Base-by-base conservation (phyloP, 1,284 basidiomycete species). In the Moesziomyces sp. region DNA sequence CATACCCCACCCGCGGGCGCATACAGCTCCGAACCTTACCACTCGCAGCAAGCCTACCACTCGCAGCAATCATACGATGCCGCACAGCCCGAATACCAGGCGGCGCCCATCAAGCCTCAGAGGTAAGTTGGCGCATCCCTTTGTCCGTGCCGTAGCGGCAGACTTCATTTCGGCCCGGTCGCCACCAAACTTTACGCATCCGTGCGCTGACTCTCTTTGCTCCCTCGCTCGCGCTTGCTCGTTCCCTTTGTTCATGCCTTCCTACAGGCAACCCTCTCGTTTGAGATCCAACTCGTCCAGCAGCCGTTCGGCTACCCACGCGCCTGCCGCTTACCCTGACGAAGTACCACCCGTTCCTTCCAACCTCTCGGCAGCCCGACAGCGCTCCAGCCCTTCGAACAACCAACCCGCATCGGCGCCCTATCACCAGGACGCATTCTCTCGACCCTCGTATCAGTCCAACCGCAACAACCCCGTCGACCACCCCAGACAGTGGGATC, bases 401-500 rank as follows among this genome's bases (percentile, higher is more conserved):
- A 49, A 26, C 19, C 49, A 38, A 2, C 7, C 42, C 9, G 11
- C 57, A 21, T 42, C 46, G 35, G 47, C 62, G 30, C 54, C 56
- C 21, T 43, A 60, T 19, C 21, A 43, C 38, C 62, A 65, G 28
- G 64, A 60, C 47, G 44, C 14, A 30, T 56, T 55, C 45, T 46
- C 58, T 16, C 51, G 44, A 18, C 54, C 58, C n/a, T 52, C 58
- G 24, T 58, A 61, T 13, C 28, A 48, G 10, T 56, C 61, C 33
- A 52, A 30, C 18, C 16, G 23, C n/a, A 57, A 46, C 46, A 58
- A 21, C 10, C 19, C 54, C 18, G 43, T 33, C 48, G 48, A 58
- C 21, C 69, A 62, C 42, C 69, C 62, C 4, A 62, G 58, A 13
- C 55, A 62, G 21, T 66, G 63, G 63, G 63, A 72, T 45, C 63